Evolutionary conservation across 2,329 filamentous ascomycete genomes (phyloP), one percentile per base, ranked within the genome.

Genomic region (Daldinia eschscholtzii): DNA sequence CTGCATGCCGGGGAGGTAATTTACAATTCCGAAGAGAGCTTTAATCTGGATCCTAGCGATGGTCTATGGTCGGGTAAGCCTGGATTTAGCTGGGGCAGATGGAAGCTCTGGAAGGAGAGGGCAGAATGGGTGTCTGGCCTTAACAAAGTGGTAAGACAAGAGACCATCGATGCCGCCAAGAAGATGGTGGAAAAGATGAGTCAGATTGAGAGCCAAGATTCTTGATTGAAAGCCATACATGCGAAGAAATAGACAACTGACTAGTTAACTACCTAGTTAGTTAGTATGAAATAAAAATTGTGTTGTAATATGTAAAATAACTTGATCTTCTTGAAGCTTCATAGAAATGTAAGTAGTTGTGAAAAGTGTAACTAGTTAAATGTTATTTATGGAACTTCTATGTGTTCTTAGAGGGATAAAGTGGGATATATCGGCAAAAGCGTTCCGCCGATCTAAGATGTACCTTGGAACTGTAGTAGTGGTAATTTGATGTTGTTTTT

Each of bases 71-170:
- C 42, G 15, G 65, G 65, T 15, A 26, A 58, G 12, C 52, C 57
- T 5, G 65, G 65, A 10, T 61, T 68, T 18, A 65, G 65, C 44
- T 65, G 57, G 46, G 41, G 55, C 13, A 50, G 61, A 44, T 68
- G 65, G 65, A 68, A 68, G 57, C 41, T 68, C 23, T 61, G 65
- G 61, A 65, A 68, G 18, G 57, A 68, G 18, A 64, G 61, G 41
- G 65, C 65, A 13, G 58, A 61, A 61, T 68, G 61, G 65, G 61
- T 68, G 15, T 39, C 35, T 50, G 7, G 55, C 44, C 55, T 62
- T 6, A 61, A 65, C 1, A 52, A 30, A n/a, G 30, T 58, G 30
- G 57, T 65, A 5, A 68, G 62, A 55, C 44, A n/a, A 18, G 61
- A 62, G 44, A 68, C 57, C 13, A 53, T 61, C 30, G 57, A 68